phyloP scores from a whole-genome alignment of 768 basidiomycete genomes.

The Filobasidium wieringae region DNA sequence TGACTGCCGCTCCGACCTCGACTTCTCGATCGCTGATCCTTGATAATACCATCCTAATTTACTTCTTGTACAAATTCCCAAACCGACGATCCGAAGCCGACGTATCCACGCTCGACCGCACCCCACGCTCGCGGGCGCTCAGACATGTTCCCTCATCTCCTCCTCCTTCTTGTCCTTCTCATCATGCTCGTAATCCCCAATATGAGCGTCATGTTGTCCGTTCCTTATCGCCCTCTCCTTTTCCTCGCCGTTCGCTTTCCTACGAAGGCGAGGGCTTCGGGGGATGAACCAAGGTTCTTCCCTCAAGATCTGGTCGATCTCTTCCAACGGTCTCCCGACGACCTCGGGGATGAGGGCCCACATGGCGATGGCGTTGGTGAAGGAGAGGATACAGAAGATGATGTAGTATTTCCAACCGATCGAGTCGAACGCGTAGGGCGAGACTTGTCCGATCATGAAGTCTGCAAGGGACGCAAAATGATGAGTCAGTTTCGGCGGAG shows the following conservation, averaged over 20 bases:
- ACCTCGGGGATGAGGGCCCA: background rate
- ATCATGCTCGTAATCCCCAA: too few species aligned
- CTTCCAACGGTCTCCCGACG: background rate
- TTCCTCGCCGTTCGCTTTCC: background rate
- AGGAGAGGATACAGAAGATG: constrained; percentile 17
- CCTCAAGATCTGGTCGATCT: background rate
- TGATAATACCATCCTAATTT: too few species aligned
- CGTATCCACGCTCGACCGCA: too few species aligned
- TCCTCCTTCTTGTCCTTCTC: background rate
- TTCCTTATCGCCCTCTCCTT: background rate
- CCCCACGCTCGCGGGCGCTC: too few species aligned
- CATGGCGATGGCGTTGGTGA: constrained; percentile 16
- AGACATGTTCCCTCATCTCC: background rate
- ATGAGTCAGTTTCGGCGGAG: too few species aligned
- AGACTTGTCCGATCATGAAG: constrained; percentile 8
- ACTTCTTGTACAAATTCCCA: too few species aligned
- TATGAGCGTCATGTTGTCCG: background rate
- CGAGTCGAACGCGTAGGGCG: constrained; percentile 13
- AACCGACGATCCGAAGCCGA: too few species aligned
- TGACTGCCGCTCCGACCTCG: too few species aligned
- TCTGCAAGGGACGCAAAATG: background rate
- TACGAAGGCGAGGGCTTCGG: background rate
- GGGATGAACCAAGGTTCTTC: background rate
- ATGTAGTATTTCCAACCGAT: constrained; percentile 24
- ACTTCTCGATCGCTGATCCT: too few species aligned